phyloP scores from a whole-genome alignment of 495 filamentous ascomycete species.

The Penicillium soppii region DNA sequence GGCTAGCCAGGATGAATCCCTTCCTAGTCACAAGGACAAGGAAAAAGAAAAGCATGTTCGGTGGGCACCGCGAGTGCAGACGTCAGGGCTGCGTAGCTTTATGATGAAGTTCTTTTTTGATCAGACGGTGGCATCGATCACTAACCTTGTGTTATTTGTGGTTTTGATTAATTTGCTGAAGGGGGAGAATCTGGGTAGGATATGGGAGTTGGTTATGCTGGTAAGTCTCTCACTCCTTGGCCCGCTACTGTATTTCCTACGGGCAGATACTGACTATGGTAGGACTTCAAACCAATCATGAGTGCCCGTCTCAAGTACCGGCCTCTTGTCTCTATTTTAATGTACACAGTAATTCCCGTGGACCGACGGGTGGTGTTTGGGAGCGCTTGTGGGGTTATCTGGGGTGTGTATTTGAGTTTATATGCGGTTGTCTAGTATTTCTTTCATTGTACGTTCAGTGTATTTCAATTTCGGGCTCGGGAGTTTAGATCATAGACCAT shows the following conservation, averaged over 20 bases:
- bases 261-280: slow-evolving; percentile 3
- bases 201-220: slow-evolving; percentile 35
- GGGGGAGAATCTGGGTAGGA: slow-evolving; percentile 26
- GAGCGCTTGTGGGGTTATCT: slow-evolving; percentile 75
- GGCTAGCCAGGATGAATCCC: slow-evolving; percentile 29
- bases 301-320: slow-evolving; percentile 77
- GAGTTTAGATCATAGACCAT: too few relatives aligned
- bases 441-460: background rate
- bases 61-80: slow-evolving; percentile 24
- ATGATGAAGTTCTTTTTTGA: slow-evolving; percentile 79
- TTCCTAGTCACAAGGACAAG: slow-evolving; percentile 52
- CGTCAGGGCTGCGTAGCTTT: slow-evolving; percentile 60
- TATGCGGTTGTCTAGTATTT: slow-evolving; percentile 44
- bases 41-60: slow-evolving; percentile 38
- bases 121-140: slow-evolving; percentile 69
- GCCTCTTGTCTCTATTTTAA: slow-evolving; percentile 75
- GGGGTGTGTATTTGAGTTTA: slow-evolving; percentile 86
- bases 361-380: slow-evolving; percentile 75
- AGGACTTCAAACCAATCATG: slow-evolving; percentile 71
- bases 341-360: slow-evolving; percentile 78
- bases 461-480: slow-evolving; percentile 4
- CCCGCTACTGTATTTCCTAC: background rate
- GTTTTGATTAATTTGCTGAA: slow-evolving; percentile 55
- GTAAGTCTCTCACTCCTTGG: slow-evolving; percentile 26
- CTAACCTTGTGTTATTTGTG: slow-evolving; percentile 80